Conservation (phyloP, 1,284 basidiomycete species). For the Ustilago curta region DNA sequence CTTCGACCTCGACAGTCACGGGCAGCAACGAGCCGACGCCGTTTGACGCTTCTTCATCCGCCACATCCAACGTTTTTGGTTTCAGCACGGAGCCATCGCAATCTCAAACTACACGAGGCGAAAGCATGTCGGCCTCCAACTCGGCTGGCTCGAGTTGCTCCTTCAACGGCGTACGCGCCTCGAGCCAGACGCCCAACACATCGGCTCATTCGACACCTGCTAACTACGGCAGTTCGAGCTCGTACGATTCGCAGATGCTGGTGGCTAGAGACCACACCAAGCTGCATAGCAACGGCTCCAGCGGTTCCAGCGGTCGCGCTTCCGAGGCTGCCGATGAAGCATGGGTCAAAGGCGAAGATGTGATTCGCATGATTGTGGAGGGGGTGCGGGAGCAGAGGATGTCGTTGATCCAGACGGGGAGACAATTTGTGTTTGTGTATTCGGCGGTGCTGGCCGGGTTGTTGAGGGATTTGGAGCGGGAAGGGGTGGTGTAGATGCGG, state of each 20-base stretch:
- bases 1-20: constrained; percentile 36
- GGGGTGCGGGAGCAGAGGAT: constrained; percentile 66
- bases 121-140: constrained; percentile 30
- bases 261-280: background rate
- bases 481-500: constrained; percentile 14
- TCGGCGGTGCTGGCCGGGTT: constrained; percentile 58
- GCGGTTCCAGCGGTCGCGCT: background rate
- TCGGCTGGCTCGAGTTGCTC: constrained; percentile 10
- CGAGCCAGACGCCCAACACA: constrained; percentile 14
- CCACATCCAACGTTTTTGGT: constrained; percentile 6
- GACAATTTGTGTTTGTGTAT: constrained; percentile 68
- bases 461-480: constrained; percentile 42
- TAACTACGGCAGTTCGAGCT: constrained; percentile 3
- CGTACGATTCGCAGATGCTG: constrained; percentile 9
- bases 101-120: background rate
- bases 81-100: background rate
- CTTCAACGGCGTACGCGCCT: constrained; percentile 1
- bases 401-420: constrained; percentile 64
- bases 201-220: constrained; percentile 17
- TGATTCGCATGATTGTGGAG: constrained; percentile 43
- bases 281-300: background rate
- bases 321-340: constrained; percentile 21
- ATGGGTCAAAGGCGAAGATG: constrained; percentile 35
- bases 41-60: constrained; percentile 24
- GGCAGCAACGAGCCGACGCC: constrained; percentile 50